phyloP scores from a whole-genome alignment of 768 basidiomycete species.

The Austroboletus eburneus region DNA sequence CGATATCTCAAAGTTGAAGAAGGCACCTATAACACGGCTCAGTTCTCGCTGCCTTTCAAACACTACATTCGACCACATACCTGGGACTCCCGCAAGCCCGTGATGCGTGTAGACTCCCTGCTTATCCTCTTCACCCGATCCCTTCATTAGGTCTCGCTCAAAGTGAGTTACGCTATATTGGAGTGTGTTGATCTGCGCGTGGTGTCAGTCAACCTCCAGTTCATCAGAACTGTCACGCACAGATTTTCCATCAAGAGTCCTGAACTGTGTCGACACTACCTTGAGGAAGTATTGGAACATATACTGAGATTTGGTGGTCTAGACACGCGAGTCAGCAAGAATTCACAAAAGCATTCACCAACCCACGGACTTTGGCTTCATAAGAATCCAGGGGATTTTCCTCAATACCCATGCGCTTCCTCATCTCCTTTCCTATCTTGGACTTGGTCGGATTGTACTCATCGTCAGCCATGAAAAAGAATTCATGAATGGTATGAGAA shows the following conservation, averaged over 20 bases:
- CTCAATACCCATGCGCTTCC: constrained; percentile 65
- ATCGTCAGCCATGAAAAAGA: constrained; percentile 78
- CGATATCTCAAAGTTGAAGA: constrained; percentile 95
- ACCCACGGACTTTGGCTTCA: constrained; percentile 48
- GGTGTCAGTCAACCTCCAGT: constrained; percentile 4
- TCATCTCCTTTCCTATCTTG: constrained; percentile 56
- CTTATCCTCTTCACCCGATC: constrained; percentile 51
- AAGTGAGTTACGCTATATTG: constrained; percentile 97
- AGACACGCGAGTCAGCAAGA: constrained; percentile 3
- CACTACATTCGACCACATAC: constrained; percentile 19
- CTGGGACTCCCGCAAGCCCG: constrained; percentile 70
- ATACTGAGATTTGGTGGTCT: constrained; percentile 79
- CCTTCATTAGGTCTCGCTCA: constrained; percentile 81
- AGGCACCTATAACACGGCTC: constrained; percentile 49
- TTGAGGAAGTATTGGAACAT: constrained; percentile 99
- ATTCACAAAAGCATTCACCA: background rate
- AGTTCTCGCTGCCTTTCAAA: background rate
- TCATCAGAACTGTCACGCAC: constrained; percentile 37
- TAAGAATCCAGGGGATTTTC: constrained; percentile 74
- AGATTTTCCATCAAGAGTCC: constrained; percentile 68
- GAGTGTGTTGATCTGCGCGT: constrained; percentile 69
- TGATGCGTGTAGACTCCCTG: constrained; percentile 73
- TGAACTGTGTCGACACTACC: constrained; percentile 94
- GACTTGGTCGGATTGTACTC: constrained; percentile 73
- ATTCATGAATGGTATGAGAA: constrained; percentile 77